These are phyloP conservation scores for Podospora didyma DNA, from an alignment of 495 filamentous ascomycete species.

Conservation along the genomic window DNA sequence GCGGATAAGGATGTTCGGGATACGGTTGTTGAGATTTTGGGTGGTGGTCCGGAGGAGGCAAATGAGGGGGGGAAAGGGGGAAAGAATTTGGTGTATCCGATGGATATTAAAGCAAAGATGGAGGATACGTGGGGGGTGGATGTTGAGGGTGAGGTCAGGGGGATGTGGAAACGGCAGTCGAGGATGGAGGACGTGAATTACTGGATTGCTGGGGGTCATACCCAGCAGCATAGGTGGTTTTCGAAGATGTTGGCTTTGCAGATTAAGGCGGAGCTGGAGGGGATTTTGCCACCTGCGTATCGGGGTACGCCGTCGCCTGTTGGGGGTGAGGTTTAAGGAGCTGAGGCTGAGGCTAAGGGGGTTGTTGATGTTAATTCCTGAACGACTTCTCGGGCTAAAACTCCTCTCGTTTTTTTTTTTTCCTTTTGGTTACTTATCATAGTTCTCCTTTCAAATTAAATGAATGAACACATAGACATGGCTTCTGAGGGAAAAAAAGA, in stretches of 20 bases:
- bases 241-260: conserved; percentile 28
- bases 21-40: conserved; percentile 16
- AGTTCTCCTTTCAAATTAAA: too few relatives aligned
- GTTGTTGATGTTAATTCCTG: too few relatives aligned
- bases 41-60: background rate
- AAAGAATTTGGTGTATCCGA: conserved; percentile 12
- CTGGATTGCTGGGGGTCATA: conserved; percentile 27
- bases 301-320: too few relatives aligned
- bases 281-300: conserved; percentile 7
- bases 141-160: conserved; percentile 30
- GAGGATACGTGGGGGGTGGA: conserved; percentile 29
- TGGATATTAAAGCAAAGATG: conserved; percentile 24
- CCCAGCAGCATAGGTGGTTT: conserved; percentile 26
- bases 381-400: too few relatives aligned
- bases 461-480: too few relatives aligned
- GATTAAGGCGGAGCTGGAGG: conserved; percentile 30
- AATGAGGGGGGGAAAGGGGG: background rate
- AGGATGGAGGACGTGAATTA: conserved; percentile 29
- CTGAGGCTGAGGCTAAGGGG: too few relatives aligned
- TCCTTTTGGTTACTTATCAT: too few relatives aligned
- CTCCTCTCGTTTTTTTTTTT: too few relatives aligned
- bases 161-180: conserved; percentile 27
- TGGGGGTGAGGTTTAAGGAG: too few relatives aligned
- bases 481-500: too few relatives aligned
- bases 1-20: conserved; percentile 19